Base-by-base conservation (phyloP, 2,329 filamentous ascomycete species). In the Lecanicillium sp. region DNA sequence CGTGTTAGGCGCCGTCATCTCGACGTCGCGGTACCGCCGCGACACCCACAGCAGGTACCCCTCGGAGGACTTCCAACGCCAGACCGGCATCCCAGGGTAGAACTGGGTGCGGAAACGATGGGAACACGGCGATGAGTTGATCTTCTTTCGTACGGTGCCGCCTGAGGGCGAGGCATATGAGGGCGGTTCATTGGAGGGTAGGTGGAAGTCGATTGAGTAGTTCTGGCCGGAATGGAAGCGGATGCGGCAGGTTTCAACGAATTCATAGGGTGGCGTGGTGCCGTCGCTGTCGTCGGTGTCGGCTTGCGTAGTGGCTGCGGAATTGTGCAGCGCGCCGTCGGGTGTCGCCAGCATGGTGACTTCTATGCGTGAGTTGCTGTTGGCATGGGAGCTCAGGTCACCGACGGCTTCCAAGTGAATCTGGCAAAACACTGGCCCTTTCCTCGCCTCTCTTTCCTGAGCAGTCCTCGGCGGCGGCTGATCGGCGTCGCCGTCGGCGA, bases 181-280 rank as follows among this genome's bases (percentile, higher is more conserved):
- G 19, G 38, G 38, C 2, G 33, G 38, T 5, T 15, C 25, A 14
- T 6, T 19, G 7, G 38, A 30, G 17, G 38, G 31, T 3, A 36
- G 32, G 12, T 40, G 18, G 27, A 40, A 40, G 18, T 31, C 17
- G 13, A 28, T 28, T 1, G 38, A 40, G 32, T 40, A 40, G 32
- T 40, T 22, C 27, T 40, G 32, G 17, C 38, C 32, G 11, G 32
- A 33, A 17, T 40, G 40, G 17, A 43, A 29, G 4, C 4, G 33
- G 34, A 43, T 33, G 33, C 33, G 41, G 20, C 41, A 43, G n/a
- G 41, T 30, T 30, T 43, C 28, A 28, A 25, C 28, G n/a, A 40
- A 43, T 5, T 33, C 32, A 4, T 17, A 29, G 11, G 33, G 18
- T 28, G 17, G 13, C n/a, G n/a, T n/a, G n/a, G n/a, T n/a, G n/a